Evolutionary conservation across 495 filamentous ascomycete genomes (phyloP).

Genomic region (Sordaria brevicollis): DNA sequence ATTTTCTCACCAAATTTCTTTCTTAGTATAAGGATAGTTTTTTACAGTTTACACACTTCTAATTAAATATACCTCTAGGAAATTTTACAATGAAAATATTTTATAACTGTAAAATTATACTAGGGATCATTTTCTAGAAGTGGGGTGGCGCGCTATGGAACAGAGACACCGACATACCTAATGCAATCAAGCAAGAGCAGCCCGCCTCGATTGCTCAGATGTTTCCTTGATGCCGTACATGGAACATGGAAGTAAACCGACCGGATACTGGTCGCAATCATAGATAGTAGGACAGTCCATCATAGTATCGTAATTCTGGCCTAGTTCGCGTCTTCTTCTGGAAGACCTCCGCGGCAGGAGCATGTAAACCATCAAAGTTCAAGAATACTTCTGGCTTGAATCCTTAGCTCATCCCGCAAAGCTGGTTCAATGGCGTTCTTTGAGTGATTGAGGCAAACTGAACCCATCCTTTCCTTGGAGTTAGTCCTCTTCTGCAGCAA

Average conservation of each 20-base stretch:
- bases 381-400: not conserved
- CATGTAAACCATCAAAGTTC: not conserved
- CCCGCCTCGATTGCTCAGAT: not conserved
- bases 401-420: not conserved
- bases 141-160: too few species aligned
- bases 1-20: too few species aligned
- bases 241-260: not conserved
- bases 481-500: conserved; percentile 27
- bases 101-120: too few species aligned
- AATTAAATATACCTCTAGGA: too few species aligned
- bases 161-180: too few species aligned
- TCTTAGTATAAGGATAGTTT: too few species aligned
- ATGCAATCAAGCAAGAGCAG: not conserved
- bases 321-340: not conserved
- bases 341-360: not conserved
- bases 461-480: not conserved
- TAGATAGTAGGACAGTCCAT: not conserved
- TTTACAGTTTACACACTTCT: too few species aligned
- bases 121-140: too few species aligned
- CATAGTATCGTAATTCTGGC: not conserved
- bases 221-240: not conserved
- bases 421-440: not conserved
- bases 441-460: not conserved
- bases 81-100: too few species aligned
- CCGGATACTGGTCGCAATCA: not conserved